Percentiles rank a stretch among this genome's conserved stretches.
phyloP scores from a whole-genome alignment of 768 basidiomycete genomes.

The Mycena rebaudengoi region DNA sequence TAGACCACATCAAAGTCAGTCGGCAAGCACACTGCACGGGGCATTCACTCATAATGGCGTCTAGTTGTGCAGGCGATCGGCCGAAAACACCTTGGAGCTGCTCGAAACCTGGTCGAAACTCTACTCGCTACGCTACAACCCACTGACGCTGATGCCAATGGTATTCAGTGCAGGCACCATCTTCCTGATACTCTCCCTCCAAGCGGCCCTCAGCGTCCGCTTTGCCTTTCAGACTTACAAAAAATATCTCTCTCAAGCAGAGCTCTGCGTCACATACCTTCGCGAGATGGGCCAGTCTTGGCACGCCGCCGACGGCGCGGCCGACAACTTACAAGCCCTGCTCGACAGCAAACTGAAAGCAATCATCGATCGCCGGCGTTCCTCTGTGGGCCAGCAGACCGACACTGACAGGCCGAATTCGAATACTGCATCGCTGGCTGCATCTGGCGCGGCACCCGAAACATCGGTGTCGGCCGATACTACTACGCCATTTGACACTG shows the following conservation, averaged over 20 bases:
- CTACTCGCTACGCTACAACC: constrained; percentile 46
- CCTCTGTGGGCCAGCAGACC: too few species aligned
- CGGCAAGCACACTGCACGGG: not conserved
- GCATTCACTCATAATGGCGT: not conserved
- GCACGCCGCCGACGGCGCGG: not conserved
- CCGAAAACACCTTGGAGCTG: constrained; percentile 44
- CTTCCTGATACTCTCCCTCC: constrained; percentile 45
- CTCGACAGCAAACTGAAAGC: constrained; percentile 8
- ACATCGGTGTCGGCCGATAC: too few species aligned
- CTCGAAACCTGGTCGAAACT: constrained; percentile 42
- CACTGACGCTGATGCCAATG: constrained; percentile 45
- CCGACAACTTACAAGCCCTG: constrained; percentile 6
- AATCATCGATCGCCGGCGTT: constrained; percentile 13
- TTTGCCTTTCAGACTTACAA: constrained; percentile 15
- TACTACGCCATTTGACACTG: too few species aligned
- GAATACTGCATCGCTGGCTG: too few species aligned
- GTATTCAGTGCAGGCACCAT: constrained; percentile 50
- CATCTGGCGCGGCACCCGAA: too few species aligned
- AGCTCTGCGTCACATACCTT: constrained; percentile 17
- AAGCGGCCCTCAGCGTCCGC: constrained; percentile 30
- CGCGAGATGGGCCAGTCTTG: constrained; percentile 14
- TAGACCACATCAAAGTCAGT: constrained; percentile 29
- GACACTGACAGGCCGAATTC: too few species aligned
- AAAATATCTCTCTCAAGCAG: constrained; percentile 17
- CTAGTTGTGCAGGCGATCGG: constrained; percentile 44